Percentiles rank a stretch among this genome's conserved stretches.
Evolutionary conservation across 768 basidiomycete species (phyloP).

Genomic region (Rubroboletus satanas): DNA sequence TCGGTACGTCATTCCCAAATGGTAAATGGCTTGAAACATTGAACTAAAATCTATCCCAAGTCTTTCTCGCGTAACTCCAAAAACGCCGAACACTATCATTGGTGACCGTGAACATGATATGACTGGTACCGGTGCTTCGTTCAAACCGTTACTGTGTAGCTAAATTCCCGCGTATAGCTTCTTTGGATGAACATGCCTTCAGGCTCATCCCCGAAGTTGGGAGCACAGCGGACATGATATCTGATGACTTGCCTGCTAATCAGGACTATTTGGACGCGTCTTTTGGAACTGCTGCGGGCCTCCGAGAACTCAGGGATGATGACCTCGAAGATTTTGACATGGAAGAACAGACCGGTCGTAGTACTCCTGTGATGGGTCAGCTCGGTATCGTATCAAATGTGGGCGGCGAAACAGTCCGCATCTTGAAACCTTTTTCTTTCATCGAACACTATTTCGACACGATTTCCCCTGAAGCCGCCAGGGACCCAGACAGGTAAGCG

Average conservation of each 20-base stretch:
- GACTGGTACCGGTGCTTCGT: conserved; percentile 25
- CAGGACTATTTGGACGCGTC: conserved; percentile 82
- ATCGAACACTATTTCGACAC: conserved; percentile 73
- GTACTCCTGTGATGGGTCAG: conserved; percentile 24
- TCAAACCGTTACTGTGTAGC: not conserved
- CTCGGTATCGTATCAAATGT: conserved; percentile 53
- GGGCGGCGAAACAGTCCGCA: conserved; percentile 83
- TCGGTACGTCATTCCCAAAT: conserved; percentile 13
- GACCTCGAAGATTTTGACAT: conserved; percentile 65
- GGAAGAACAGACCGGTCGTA: conserved; percentile 16
- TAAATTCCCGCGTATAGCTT: conserved; percentile 40
- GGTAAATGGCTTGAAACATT: not conserved
- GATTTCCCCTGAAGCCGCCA: conserved; percentile 51
- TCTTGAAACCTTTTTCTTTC: conserved; percentile 63
- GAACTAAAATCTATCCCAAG: conserved; percentile 9
- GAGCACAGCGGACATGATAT: conserved; percentile 80
- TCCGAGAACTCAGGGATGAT: conserved; percentile 68
- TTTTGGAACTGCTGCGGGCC: conserved; percentile 72
- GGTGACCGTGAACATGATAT: conserved; percentile 14
- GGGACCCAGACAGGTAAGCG: conserved; percentile 46
- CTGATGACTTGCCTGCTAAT: conserved; percentile 88
- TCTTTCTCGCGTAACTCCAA: conserved; percentile 1
- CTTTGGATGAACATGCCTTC: conserved; percentile 83
- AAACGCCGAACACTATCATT: conserved; percentile 5
- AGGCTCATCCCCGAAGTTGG: conserved; percentile 69